Conservation (phyloP, 768 basidiomycete genomes). For the Naematelia aurantialba region DNA sequence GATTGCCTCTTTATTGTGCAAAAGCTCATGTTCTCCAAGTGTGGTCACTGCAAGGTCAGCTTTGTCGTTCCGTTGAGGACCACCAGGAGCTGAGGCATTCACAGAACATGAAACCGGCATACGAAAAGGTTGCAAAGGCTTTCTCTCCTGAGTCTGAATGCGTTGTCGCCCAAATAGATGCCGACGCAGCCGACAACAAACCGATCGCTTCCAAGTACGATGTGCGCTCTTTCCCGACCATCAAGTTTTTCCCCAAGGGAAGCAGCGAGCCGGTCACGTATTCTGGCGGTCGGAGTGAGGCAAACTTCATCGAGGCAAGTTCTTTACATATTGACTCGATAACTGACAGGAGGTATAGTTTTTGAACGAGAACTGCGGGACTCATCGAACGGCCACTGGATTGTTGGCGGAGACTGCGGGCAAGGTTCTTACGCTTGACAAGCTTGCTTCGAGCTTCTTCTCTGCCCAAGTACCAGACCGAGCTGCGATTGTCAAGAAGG, state of each 20-base stretch:
- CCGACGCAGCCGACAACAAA: conserved; percentile 75
- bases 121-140: conserved; percentile 74
- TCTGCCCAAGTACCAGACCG: conserved; percentile 59
- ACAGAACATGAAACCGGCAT: conserved; percentile 73
- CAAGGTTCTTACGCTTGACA: conserved; percentile 70
- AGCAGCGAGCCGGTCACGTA: conserved; percentile 64
- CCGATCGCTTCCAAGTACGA: conserved; percentile 67
- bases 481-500: conserved; percentile 64
- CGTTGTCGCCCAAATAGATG: conserved; percentile 84
- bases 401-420: conserved; percentile 74
- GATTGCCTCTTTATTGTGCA: neutral
- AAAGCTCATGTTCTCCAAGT: conserved; percentile 58
- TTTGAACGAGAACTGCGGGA: conserved; percentile 61
- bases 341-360: conserved; percentile 25
- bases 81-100: neutral
- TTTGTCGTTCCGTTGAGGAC: neutral
- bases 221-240: conserved; percentile 79
- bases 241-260: conserved; percentile 84
- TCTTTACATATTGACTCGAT: neutral
- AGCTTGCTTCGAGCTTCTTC: conserved; percentile 71
- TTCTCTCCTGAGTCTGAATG: conserved; percentile 77
- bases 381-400: conserved; percentile 76
- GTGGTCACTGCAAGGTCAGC: conserved; percentile 80
- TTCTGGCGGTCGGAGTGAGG: conserved; percentile 60
- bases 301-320: conserved; percentile 47